Base-by-base conservation (phyloP, 495 filamentous ascomycete genomes). In the Xanthoparmelia taractica region DNA sequence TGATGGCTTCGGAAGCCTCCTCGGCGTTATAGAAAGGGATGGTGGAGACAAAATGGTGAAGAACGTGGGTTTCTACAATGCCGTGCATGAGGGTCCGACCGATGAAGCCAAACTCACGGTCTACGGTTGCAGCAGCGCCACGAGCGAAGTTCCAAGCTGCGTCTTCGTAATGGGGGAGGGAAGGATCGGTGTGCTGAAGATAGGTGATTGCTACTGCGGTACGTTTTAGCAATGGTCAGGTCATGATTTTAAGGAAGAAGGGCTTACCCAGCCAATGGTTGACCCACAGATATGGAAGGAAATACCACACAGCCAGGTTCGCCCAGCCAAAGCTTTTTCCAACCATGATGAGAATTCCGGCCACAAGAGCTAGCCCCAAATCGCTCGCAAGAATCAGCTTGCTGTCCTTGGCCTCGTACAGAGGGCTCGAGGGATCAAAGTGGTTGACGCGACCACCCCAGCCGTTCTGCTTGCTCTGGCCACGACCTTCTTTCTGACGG, bases 261-360 rank as follows among this genome's bases (percentile, higher is more conserved):
- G 63, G 72, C 78, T 76, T 76, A 82, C 80, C 80, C 56, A 83
- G 80, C 80, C 94, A 98, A 84, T 97, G 93, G 83, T 98, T 96
- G 31, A 97, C 94, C 93, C 93, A 97, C 66, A 97, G 79, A 74
- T 97, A 98, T 13, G 94, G 94, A 62, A 95, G 70, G 71, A 89
- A 85, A 75, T 97, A 98, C 92, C 94, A 97, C 48, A 98, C 87
- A 34, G 87, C 75, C 70, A 97, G 77, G 76, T 96, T 96, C 66
- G 80, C 70, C 83, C 85, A 92, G 71, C 95, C 93, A 68, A 85
- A 96, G 58, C 75, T 90, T 73, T 85, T 81, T 38, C 78, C 82
- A 67, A 87, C 73, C 66, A 84, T 77, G 67, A 84, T 84, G 59
- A 88, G 74, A 29, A 84, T 74, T 48, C 71, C 75, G 67, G 76